Evolutionary conservation across 345 rosid genomes (phyloP), one percentile per base, ranked within the genome.

Genomic region (Dipteronia dyeriana): DNA sequence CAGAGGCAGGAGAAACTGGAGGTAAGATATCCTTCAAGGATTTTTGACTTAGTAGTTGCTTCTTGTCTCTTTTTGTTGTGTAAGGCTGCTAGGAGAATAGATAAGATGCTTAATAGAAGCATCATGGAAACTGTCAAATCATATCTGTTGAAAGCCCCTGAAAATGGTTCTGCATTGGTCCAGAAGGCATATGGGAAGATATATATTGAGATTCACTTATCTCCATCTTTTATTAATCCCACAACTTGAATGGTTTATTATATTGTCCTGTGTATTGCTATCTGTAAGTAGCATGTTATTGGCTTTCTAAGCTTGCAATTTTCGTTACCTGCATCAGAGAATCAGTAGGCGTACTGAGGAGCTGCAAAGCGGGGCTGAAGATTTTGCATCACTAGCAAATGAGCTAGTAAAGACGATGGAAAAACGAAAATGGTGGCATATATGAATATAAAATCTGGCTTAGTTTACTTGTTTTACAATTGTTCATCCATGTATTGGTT

Each of bases 351-450:
- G 89, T 9, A 87, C 91, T 0, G 88, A 83, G 31, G 91, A 90
- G 84, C 86, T 91, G 81, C 90, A 84, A 70, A 83, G 75, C 0
- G 94, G 89, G 66, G 92, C 97, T 11, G 87, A 91, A 67, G 79
- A 90, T 76, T 88, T 88, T 68, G 90, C 91, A 61, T 87, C 94
- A 23, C 76, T 87, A 80, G 94, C 91, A 51, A 70, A 72, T 41
- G 94, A 91, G 75, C 97, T 91, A n/a, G 91, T 86, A 20, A 91
- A 84, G 84, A 80, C 82, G 23, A 88, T 90, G 94, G 94, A 91
- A 79, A 87, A 85, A 66, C 88, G 91, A 11, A 90, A 91, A 82
- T 91, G 92, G 97, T 91, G 92, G 91, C 81, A 85, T 17, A 72
- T 85, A 75, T 87, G 82, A 85, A 9, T 43, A 22, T 38, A 68